Evolutionary conservation across 495 filamentous ascomycete genomes (phyloP).

Genomic region (Tuber aestivum): DNA sequence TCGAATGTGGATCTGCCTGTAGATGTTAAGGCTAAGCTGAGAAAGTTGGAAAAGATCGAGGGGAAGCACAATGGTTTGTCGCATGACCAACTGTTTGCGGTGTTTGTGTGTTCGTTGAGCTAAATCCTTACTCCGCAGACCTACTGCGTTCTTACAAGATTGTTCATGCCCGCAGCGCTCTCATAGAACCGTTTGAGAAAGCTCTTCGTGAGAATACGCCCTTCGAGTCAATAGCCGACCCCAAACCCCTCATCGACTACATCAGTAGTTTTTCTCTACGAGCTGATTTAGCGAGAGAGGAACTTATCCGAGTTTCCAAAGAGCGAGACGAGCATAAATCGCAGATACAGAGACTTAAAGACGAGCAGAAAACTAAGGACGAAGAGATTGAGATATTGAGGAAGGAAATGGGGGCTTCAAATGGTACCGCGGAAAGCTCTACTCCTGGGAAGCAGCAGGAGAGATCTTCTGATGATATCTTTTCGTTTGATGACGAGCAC

Average conservation of each 20-base stretch:
- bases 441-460: constrained; percentile 20
- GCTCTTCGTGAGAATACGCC: constrained; percentile 86
- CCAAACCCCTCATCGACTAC: constrained; percentile 81
- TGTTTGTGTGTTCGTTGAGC: constrained; percentile 11
- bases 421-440: constrained; percentile 20
- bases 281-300: constrained; percentile 82
- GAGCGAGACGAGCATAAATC: constrained; percentile 77
- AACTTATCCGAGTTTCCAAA: constrained; percentile 76
- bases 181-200: constrained; percentile 89
- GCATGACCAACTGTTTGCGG: neutral
- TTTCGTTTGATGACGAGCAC: constrained; percentile 76
- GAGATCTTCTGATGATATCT: constrained; percentile 65
- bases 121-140: constrained; percentile 50
- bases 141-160: constrained; percentile 83
- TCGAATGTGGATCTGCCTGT: constrained; percentile 59
- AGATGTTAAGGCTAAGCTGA: constrained; percentile 63
- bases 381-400: constrained; percentile 33
- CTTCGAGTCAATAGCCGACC: constrained; percentile 77
- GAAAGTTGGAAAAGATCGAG: constrained; percentile 81
- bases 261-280: constrained; percentile 82
- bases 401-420: constrained; percentile 17
- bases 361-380: constrained; percentile 47
- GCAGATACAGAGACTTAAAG: constrained; percentile 60
- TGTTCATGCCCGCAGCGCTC: constrained; percentile 73
- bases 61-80: constrained; percentile 69